Conservation (phyloP, 306 rosid genomes). For the Vigna nakashimae region DNA sequence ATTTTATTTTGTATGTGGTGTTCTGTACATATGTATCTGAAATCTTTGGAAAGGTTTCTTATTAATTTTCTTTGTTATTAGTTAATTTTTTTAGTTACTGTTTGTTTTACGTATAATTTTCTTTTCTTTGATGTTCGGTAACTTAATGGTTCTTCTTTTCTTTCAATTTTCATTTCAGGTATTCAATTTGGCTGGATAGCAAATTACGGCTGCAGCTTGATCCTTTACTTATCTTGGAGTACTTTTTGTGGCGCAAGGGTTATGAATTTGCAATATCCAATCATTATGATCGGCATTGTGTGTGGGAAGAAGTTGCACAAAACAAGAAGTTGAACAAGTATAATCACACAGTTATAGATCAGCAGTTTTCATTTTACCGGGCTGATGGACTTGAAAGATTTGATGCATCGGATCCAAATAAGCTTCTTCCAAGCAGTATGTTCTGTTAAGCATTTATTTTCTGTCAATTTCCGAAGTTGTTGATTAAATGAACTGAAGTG, state of each 20-base stretch:
- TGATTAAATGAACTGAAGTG: constrained; percentile 19
- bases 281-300: constrained; percentile 85
- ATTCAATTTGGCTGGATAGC: constrained; percentile 97
- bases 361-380: constrained; percentile 74
- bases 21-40: constrained; percentile 6
- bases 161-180: constrained; percentile 60
- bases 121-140: constrained; percentile 4
- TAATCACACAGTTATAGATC: constrained; percentile 74
- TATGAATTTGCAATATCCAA: constrained; percentile 80
- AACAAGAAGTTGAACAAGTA: constrained; percentile 84
- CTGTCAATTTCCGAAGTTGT: constrained; percentile 11
- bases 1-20: constrained; percentile 18
- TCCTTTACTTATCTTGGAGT: constrained; percentile 85
- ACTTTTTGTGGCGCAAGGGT: constrained; percentile 93
- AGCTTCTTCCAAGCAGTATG: constrained; percentile 92
- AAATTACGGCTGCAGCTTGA: constrained; percentile 91
- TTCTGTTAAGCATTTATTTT: constrained; percentile 21
- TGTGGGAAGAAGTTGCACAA: constrained; percentile 86
- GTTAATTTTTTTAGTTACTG: neutral
- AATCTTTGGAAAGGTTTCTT: constrained; percentile 20
- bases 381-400: constrained; percentile 82
- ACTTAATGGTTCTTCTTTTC: constrained; percentile 33
- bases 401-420: constrained; percentile 72
- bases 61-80: constrained; percentile 5
- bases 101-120: neutral